Conservation (phyloP, 2,329 filamentous ascomycete genomes). For the Cryphonectria carpinicola region DNA sequence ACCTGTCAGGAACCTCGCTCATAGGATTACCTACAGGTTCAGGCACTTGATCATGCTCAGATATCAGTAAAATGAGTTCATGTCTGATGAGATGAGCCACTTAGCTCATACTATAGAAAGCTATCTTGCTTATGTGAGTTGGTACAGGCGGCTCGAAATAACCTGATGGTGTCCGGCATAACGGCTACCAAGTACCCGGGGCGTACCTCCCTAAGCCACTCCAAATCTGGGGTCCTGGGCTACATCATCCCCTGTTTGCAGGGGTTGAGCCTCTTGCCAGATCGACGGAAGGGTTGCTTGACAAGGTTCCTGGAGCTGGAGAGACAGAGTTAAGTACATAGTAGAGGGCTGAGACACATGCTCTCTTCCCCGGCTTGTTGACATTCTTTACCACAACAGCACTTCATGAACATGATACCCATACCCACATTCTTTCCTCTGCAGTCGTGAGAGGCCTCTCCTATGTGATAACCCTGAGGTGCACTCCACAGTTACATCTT, state of each 20-base stretch:
- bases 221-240: conserved; percentile 4
- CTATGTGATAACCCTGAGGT: background rate
- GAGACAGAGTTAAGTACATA: too few relatives aligned
- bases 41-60: background rate
- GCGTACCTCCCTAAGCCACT: background rate
- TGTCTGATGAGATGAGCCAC: background rate
- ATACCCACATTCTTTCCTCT: conserved; percentile 5
- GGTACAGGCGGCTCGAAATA: background rate
- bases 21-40: background rate
- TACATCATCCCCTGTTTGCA: background rate
- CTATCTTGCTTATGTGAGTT: background rate
- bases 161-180: background rate
- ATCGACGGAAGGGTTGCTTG: background rate
- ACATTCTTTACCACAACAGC: conserved; percentile 6
- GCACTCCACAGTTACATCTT: conserved; percentile 6
- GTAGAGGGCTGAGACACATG: background rate
- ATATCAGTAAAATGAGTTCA: background rate
- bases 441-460: background rate
- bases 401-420: conserved; percentile 12
- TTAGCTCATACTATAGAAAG: background rate
- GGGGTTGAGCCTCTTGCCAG: conserved; percentile 14
- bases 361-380: conserved; percentile 2
- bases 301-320: conserved; percentile 6
- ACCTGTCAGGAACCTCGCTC: background rate
- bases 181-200: background rate